These are phyloP conservation scores for Pseudogymnoascus pannorum DNA, from an alignment of 2,329 filamentous ascomycete species.

Conservation along the genomic window DNA sequence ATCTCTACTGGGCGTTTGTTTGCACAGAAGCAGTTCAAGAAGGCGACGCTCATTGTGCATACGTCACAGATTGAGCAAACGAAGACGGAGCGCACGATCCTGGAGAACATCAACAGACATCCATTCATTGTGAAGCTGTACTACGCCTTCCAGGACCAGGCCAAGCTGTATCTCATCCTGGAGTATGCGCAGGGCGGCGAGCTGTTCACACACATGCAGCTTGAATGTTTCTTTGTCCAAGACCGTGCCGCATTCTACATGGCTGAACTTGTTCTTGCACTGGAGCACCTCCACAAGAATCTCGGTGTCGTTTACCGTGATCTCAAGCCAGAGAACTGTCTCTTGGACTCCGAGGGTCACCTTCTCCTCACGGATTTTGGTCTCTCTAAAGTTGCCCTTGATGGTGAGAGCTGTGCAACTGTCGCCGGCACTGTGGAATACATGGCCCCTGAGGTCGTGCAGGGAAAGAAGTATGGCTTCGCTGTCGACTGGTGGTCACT, in stretches of 20 bases:
- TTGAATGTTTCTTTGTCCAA: constrained; percentile 93
- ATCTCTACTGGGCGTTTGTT: constrained; percentile 79
- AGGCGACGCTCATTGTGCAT: constrained; percentile 89
- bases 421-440: constrained; percentile 95
- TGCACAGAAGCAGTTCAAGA: constrained; percentile 98
- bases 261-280: constrained; percentile 92
- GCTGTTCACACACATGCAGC: constrained; percentile 87
- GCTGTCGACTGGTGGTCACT: constrained; percentile 99
- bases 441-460: constrained; percentile 95
- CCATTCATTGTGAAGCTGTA: constrained; percentile 97
- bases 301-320: constrained; percentile 95
- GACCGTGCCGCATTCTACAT: constrained; percentile 91
- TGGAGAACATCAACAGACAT: constrained; percentile 93
- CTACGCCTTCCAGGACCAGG: constrained; percentile 96
- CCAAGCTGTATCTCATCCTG: constrained; percentile 94
- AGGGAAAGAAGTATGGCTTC: constrained; percentile 82
- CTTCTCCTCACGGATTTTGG: constrained; percentile 94
- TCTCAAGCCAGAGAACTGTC: constrained; percentile 94
- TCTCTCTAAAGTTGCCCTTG: constrained; percentile 85
- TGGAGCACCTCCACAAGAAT: constrained; percentile 86
- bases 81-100: constrained; percentile 88
- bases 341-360: constrained; percentile 85
- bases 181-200: constrained; percentile 97
- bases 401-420: constrained; percentile 68
- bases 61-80: constrained; percentile 96